Conservation (phyloP, 371 early-diverging fungal genomes). For the Circinella minor region DNA sequence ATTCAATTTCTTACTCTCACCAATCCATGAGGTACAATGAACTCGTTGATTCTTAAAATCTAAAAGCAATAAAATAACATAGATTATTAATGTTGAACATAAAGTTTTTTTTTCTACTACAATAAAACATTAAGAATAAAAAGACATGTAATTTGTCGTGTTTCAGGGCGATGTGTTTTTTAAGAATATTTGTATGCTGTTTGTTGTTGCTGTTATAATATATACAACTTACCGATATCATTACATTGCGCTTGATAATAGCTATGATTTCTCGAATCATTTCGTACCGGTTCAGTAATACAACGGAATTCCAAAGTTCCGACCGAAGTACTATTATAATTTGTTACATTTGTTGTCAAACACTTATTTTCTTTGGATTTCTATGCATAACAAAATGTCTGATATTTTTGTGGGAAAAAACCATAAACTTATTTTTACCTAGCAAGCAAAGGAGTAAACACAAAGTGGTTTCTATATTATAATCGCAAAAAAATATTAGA, state of each 20-base stretch:
- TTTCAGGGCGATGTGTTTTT: too few species aligned
- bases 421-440: conserved; percentile 16
- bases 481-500: not conserved
- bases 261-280: conserved; percentile 58
- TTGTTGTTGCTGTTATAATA: not conserved
- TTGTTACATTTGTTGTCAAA: not conserved
- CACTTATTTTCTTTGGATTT: not conserved
- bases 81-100: not conserved
- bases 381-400: not conserved
- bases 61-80: not conserved
- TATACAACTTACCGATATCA: conserved; percentile 36
- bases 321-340: conserved; percentile 60
- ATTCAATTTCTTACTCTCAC: conserved; percentile 24
- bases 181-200: too few species aligned
- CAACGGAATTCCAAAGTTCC: conserved; percentile 87
- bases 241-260: conserved; percentile 75
- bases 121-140: too few species aligned
- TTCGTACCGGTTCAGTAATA: conserved; percentile 74
- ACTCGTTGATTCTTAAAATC: conserved; percentile 36
- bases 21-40: conserved; percentile 40
- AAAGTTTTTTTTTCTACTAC: not conserved
- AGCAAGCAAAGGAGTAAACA: conserved; percentile 86
- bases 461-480: conserved; percentile 68
- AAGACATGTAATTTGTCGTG: too few species aligned
- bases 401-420: not conserved